Evolutionary conservation across 306 rosid species (phyloP).

Genomic region (Mimosa bimucronata): DNA sequence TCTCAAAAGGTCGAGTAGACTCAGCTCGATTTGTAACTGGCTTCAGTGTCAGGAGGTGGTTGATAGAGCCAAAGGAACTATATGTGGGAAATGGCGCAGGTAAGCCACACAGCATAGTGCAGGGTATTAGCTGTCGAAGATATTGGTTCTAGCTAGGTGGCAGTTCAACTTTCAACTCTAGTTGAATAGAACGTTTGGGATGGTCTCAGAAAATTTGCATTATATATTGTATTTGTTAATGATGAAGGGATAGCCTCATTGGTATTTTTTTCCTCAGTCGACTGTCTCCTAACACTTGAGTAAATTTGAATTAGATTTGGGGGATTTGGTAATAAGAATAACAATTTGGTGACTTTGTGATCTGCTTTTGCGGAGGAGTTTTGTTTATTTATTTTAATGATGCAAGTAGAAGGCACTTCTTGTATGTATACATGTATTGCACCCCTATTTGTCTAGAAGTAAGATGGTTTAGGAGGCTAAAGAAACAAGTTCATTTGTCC

Average conservation of each 20-base stretch:
- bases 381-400: background rate
- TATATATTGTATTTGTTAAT: background rate
- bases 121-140: background rate
- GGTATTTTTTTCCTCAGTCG: background rate
- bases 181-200: background rate
- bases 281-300: background rate
- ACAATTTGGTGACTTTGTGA: background rate
- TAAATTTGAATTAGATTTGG: background rate
- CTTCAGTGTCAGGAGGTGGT: constrained; percentile 77
- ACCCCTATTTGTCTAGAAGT: background rate
- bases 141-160: constrained; percentile 20
- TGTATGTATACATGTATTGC: background rate
- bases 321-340: background rate
- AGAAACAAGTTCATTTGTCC: background rate
- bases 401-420: background rate
- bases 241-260: background rate
- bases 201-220: background rate
- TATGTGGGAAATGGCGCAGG: constrained; percentile 98
- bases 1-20: constrained; percentile 43
- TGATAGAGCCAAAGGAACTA: constrained; percentile 52
- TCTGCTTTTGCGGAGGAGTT: background rate
- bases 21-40: constrained; percentile 75
- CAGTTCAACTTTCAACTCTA: constrained; percentile 12
- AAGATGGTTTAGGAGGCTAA: constrained; percentile 1
- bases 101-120: constrained; percentile 37